Percentiles rank a stretch among this genome's conserved stretches.
These are phyloP conservation scores for Euphrasia arctica DNA, from an alignment of 305 asterid species.

Conservation along the genomic window DNA sequence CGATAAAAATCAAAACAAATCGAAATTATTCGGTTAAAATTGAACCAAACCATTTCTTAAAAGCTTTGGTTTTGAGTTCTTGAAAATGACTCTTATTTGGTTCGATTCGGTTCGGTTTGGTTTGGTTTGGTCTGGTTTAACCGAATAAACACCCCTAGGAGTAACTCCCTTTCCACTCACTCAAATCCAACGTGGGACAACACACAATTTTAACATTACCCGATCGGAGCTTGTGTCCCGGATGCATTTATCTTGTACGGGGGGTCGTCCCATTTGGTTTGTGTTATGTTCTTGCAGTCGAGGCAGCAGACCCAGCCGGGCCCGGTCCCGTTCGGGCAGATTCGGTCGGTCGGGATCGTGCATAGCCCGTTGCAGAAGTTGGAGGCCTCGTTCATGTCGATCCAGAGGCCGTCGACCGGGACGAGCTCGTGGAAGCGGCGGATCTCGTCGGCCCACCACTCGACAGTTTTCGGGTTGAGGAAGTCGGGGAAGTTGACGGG, in stretches of 20 bases:
- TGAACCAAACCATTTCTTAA: too few species aligned
- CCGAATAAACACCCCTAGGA: too few species aligned
- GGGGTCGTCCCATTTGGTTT: conserved; percentile 86
- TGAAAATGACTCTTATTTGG: too few species aligned
- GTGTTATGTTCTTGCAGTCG: conserved; percentile 84
- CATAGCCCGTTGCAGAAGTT: conserved; percentile 83
- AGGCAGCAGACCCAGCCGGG: conserved; percentile 93
- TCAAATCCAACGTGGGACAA: too few species aligned
- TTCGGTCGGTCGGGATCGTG: conserved; percentile 53
- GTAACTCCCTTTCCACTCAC: too few species aligned
- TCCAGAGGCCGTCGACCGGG: conserved; percentile 91
- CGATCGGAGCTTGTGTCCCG: conserved; percentile 61
- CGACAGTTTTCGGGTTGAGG: conserved; percentile 74
- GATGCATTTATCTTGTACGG: conserved; percentile 95
- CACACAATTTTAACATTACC: conserved; percentile 22
- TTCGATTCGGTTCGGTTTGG: too few species aligned
- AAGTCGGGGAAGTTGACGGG: conserved; percentile 90
- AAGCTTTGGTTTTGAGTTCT: too few species aligned
- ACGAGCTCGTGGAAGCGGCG: conserved; percentile 81
- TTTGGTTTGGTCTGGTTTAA: too few species aligned
- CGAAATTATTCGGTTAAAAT: too few species aligned
- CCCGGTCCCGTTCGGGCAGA: conserved; percentile 79
- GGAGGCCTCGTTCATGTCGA: conserved; percentile 92
- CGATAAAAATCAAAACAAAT: too few species aligned
- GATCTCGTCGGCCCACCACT: conserved; percentile 90